These are phyloP conservation scores for Monosporozyma aerobia DNA, from an alignment of 805 yeast genomes.

Conservation along the genomic window DNA sequence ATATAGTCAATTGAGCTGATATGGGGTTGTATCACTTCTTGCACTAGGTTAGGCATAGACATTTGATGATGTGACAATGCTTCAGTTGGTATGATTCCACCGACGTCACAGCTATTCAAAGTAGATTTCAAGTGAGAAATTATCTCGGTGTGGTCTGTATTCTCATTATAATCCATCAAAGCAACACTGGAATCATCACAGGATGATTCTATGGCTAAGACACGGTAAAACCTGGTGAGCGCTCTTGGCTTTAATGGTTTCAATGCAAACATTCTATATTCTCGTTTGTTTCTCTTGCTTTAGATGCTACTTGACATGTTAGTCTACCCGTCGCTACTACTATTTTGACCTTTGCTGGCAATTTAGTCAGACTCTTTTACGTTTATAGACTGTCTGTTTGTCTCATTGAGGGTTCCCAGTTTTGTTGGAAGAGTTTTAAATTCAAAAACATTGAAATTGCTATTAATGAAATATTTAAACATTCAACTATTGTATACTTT, in stretches of 20 bases:
- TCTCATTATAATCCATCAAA: slow-evolving; percentile 42
- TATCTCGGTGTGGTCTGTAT: slow-evolving; percentile 14
- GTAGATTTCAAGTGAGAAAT: slow-evolving; percentile 57
- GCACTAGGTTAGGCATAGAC: slow-evolving; percentile 43
- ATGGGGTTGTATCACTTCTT: slow-evolving; percentile 4
- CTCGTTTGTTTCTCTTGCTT: background rate
- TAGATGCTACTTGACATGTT: background rate
- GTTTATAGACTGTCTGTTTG: background rate
- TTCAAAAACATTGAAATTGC: background rate
- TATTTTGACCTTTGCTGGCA: background rate
- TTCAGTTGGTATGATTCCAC: slow-evolving; percentile 82
- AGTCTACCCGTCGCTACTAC: background rate
- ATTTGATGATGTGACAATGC: slow-evolving; percentile 75
- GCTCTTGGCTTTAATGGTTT: background rate
- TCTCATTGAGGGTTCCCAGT: background rate
- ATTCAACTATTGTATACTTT: background rate
- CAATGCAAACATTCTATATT: background rate
- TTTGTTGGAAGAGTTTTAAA: background rate
- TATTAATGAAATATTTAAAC: background rate
- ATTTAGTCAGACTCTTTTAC: background rate
- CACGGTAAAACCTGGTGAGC: slow-evolving; percentile 21
- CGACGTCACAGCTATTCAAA: slow-evolving; percentile 52
- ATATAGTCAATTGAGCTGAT: slow-evolving; percentile 49
- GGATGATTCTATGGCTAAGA: slow-evolving; percentile 82
- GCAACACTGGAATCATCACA: slow-evolving; percentile 95